Conservation (phyloP, 768 basidiomycete species). For the Rhodotorula diobovata region DNA sequence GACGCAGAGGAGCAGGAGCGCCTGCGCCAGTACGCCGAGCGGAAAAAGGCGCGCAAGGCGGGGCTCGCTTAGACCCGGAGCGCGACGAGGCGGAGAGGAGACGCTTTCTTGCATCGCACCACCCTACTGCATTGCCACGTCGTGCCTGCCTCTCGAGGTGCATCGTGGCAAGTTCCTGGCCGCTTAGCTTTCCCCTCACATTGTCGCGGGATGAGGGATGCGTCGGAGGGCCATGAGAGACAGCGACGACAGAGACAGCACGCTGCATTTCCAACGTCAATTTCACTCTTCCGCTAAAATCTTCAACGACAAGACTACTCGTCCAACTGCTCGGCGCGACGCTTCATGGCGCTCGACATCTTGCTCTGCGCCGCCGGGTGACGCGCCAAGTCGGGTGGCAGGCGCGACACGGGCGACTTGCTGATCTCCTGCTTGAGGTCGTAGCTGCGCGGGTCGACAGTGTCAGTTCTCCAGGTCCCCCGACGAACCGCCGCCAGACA, state of each 20-base stretch:
- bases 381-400: constrained; percentile 53
- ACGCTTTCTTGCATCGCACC: too few species aligned
- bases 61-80: background rate
- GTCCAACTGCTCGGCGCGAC: constrained; percentile 1
- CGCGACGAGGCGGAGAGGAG: too few species aligned
- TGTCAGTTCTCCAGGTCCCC: background rate
- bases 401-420: constrained; percentile 88
- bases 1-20: constrained; percentile 30
- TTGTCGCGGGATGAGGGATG: too few species aligned
- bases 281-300: too few species aligned
- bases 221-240: too few species aligned
- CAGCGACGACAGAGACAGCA: too few species aligned
- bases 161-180: too few species aligned
- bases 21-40: constrained; percentile 13
- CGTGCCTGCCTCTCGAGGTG: too few species aligned
- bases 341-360: constrained; percentile 16
- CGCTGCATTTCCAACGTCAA: too few species aligned
- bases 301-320: too few species aligned
- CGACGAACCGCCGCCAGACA: background rate
- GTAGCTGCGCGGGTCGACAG: constrained; percentile 57
- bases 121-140: too few species aligned
- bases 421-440: constrained; percentile 94
- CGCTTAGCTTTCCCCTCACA: too few species aligned
- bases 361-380: constrained; percentile 35
- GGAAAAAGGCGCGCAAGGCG: constrained; percentile 19